Percentiles rank a stretch among this genome's conserved stretches.
phyloP scores from a whole-genome alignment of 805 yeast species.

The Candida qinlingensis region DNA sequence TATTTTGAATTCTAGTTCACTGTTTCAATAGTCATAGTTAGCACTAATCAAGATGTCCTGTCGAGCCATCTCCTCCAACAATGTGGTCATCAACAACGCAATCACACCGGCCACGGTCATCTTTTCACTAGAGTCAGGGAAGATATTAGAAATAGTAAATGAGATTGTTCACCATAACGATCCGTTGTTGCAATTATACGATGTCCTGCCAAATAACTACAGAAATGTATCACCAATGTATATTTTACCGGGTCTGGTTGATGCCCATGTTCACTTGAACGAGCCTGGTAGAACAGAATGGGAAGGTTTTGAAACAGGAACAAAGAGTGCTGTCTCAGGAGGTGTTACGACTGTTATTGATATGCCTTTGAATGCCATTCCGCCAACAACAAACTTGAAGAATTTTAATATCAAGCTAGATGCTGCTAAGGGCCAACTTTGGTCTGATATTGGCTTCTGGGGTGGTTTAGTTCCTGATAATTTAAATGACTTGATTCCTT shows the following conservation, averaged over 20 bases:
- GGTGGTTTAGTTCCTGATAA: conserved; percentile 90
- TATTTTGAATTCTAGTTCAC: not conserved
- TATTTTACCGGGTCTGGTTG: conserved; percentile 87
- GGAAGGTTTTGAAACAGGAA: conserved; percentile 98
- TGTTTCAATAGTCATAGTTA: not conserved
- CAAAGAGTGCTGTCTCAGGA: conserved; percentile 90
- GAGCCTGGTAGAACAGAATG: conserved; percentile 98
- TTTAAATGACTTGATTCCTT: conserved; percentile 60
- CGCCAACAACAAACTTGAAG: conserved; percentile 84
- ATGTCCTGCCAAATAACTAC: conserved; percentile 36
- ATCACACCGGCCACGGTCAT: conserved; percentile 59
- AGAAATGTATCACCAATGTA: conserved; percentile 56
- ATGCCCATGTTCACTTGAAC: conserved; percentile 89
- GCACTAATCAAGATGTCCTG: not conserved
- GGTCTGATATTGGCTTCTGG: conserved; percentile 96
- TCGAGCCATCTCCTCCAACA: conserved; percentile 55
- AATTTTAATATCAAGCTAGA: conserved; percentile 69
- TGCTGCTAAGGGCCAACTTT: conserved; percentile 77
- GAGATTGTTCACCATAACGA: conserved; percentile 35
- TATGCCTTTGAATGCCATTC: conserved; percentile 94
- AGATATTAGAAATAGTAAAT: conserved; percentile 48
- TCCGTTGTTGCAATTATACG: conserved; percentile 36
- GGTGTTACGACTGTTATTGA: conserved; percentile 95
- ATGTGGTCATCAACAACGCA: conserved; percentile 45
- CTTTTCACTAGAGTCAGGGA: conserved; percentile 51